Conservation (phyloP, 2,329 filamentous ascomycete genomes). For the Elsinoe australis region DNA sequence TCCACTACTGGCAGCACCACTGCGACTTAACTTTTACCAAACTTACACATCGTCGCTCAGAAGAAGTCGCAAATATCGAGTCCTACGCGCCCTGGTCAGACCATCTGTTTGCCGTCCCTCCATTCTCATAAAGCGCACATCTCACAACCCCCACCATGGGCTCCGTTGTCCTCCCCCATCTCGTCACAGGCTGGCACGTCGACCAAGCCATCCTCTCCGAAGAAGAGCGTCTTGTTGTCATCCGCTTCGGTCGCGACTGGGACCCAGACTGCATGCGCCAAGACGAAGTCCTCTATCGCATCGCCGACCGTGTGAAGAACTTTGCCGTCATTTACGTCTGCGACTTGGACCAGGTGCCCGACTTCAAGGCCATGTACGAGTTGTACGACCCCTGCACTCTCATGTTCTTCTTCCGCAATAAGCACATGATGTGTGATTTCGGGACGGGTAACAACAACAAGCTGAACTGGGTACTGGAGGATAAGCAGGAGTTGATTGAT, state of each 20-base stretch:
- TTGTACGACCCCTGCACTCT: constrained; percentile 78
- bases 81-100: background rate
- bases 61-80: too few species aligned
- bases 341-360: constrained; percentile 82
- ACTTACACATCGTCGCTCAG: background rate
- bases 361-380: constrained; percentile 94
- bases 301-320: constrained; percentile 89
- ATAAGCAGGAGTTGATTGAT: constrained; percentile 97
- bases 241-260: constrained; percentile 83
- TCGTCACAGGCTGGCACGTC: constrained; percentile 92
- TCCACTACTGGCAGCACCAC: background rate
- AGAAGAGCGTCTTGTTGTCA: constrained; percentile 86
- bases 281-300: constrained; percentile 91
- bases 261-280: constrained; percentile 75
- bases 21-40: background rate
- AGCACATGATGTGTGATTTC: constrained; percentile 98
- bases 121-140: background rate
- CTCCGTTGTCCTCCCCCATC: constrained; percentile 85
- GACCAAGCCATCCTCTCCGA: constrained; percentile 90
- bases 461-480: constrained; percentile 89
- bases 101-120: background rate
- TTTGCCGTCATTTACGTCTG: constrained; percentile 90
- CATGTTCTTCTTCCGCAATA: constrained; percentile 98
- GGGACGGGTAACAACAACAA: constrained; percentile 99
- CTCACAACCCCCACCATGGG: constrained; percentile 58